Base-by-base conservation (phyloP, 2,329 filamentous ascomycete species). In the Paraphoma sp. region DNA sequence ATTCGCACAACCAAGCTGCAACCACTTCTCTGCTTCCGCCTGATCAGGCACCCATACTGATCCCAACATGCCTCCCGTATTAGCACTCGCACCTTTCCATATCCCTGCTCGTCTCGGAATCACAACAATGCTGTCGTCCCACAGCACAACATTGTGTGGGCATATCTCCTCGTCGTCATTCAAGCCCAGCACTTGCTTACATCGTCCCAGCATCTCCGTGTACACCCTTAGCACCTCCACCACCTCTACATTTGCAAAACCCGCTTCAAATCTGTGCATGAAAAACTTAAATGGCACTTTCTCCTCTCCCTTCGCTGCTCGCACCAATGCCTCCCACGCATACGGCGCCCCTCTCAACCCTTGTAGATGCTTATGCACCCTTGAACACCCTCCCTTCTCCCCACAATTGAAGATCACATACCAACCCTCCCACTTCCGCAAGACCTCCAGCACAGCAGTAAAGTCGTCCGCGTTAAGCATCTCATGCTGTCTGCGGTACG, bases 311-410 rank as follows among this genome's bases (percentile, higher is more conserved):
- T 53, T 49, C n/a, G 67, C 63, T 0, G 69, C 67, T 68, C 28
- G 62, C 51, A 50, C 51, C 57, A 78, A 73, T 10, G 61, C 30
- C 3, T 72, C 54, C 48, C 69, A 65, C 1, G 68, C 67, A 48
- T 63, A 68, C 0, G 78, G 79, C 6, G 70, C 70, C 1, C 72
- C 72, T 5, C 51, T 53, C 12, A 82, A 64, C 1, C 78, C 60
- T 58, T 84, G 82, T 56, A 84, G 56, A 68, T 83, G 82, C 65
- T 84, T 84, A 59, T 84, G 82, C 47, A 78, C 63, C 9, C 82
- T 64, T 50, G 80, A 82, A 51, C 80, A 81, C 0, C 82, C 81
- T 6, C 77, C 79, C 4, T 70, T 70, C 40, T 75, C 71, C 0
- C 77, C 76, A 64, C 82, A 81, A 60, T 84, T 84, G 69, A 78